phyloP scores from a whole-genome alignment of 371 early-diverging fungal genomes.

The Mortierella sp. region DNA sequence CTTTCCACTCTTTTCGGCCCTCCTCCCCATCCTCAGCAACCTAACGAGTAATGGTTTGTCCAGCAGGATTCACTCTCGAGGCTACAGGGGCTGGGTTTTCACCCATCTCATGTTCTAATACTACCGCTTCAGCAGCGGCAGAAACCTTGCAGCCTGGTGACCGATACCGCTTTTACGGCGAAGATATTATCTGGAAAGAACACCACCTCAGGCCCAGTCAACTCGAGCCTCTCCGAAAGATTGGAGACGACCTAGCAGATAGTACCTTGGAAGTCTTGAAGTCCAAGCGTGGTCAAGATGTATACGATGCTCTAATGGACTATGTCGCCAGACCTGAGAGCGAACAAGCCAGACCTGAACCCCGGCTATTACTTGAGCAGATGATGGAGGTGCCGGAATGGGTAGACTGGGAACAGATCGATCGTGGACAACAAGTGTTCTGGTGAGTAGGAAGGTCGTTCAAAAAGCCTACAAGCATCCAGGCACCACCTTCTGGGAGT shows the following conservation, averaged over 20 bases:
- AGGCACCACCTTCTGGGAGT: neutral
- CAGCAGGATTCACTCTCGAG: too few relatives aligned
- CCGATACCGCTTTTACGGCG: conserved; percentile 11
- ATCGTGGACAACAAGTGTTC: conserved; percentile 28
- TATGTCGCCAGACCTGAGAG: conserved; percentile 18
- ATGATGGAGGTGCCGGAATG: conserved; percentile 32
- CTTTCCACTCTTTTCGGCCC: too few relatives aligned
- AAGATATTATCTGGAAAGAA: conserved; percentile 28
- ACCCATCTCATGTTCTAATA: too few relatives aligned
- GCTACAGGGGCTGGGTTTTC: too few relatives aligned
- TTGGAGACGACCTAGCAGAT: conserved; percentile 26
- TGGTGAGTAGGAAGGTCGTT: conserved; percentile 15
- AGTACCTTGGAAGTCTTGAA: conserved; percentile 13
- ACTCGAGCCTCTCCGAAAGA: conserved; percentile 20
- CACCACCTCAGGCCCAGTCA: conserved; percentile 31
- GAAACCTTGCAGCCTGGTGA: conserved; percentile 23
- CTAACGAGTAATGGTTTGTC: too few relatives aligned
- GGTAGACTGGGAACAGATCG: conserved; percentile 34
- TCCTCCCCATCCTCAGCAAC: too few relatives aligned
- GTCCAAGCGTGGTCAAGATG: conserved; percentile 4
- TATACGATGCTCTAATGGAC: conserved; percentile 5
- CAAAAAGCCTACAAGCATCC: neutral
- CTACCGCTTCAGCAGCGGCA: neutral
- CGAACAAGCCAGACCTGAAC: conserved; percentile 28
- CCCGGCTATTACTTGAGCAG: conserved; percentile 21